Evolutionary conservation across 2,329 filamentous ascomycete genomes (phyloP).

Genomic region (Clonostachys rhizophaga): DNA sequence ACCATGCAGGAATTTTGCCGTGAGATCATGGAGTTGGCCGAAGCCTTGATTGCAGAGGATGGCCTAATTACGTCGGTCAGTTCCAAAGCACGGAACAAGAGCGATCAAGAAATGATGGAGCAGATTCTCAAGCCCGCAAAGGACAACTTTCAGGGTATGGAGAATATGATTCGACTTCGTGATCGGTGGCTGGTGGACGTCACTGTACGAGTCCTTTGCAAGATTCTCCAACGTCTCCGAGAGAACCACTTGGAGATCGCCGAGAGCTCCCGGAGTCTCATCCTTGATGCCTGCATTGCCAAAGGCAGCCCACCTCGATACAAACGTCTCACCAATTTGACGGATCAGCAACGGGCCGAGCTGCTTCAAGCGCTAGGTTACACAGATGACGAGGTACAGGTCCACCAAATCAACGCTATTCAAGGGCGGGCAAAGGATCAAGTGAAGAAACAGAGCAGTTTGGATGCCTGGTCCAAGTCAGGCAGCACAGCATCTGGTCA

Average conservation of each 20-base stretch:
- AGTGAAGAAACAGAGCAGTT: conserved; percentile 50
- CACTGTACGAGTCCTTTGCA: conserved; percentile 76
- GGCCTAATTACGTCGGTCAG: conserved; percentile 71
- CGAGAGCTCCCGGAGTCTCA: conserved; percentile 50
- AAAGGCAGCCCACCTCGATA: conserved; percentile 49
- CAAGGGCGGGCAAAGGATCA: conserved; percentile 20
- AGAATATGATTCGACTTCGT: conserved; percentile 84
- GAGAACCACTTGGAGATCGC: conserved; percentile 72
- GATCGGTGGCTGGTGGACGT: conserved; percentile 82
- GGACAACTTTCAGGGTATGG: conserved; percentile 60
- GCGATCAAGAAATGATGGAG: conserved; percentile 30
- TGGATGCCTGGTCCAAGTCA: conserved; percentile 60
- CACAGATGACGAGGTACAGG: conserved; percentile 48
- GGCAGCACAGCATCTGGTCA: conserved; percentile 13
- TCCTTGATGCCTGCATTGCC: conserved; percentile 61
- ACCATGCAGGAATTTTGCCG: conserved; percentile 91
- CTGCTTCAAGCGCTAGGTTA: conserved; percentile 61
- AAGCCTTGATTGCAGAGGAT: conserved; percentile 79
- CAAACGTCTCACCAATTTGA: conserved; percentile 72
- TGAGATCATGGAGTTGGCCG: conserved; percentile 91
- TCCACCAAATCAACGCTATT: conserved; percentile 31
- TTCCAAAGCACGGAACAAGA: conserved; percentile 18
- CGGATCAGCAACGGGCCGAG: conserved; percentile 78
- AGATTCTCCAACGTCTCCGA: conserved; percentile 77
- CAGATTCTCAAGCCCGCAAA: conserved; percentile 31